Evolutionary conservation across 768 basidiomycete species (phyloP).

Genomic region (Pholiota microspora): DNA sequence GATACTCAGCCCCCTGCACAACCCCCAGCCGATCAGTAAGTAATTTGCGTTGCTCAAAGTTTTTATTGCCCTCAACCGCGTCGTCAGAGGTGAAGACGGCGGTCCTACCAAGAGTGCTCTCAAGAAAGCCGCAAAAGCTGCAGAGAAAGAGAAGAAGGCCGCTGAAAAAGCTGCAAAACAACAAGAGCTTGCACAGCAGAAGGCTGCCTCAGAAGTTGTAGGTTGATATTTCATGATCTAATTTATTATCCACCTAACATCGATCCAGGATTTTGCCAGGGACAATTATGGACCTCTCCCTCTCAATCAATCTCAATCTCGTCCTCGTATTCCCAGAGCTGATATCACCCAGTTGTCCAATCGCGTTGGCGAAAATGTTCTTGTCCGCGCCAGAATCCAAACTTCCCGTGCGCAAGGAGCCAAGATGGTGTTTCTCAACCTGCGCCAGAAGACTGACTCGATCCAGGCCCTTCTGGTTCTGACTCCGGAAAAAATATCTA

Average conservation of each 20-base stretch:
- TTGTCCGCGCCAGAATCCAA: conserved; percentile 88
- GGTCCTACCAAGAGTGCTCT: conserved; percentile 84
- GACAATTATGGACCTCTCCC: conserved; percentile 87
- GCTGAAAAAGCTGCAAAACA: conserved; percentile 84
- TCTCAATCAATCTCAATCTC: conserved; percentile 87
- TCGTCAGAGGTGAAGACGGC: conserved; percentile 23
- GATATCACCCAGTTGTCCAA: conserved; percentile 65
- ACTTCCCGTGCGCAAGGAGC: conserved; percentile 89
- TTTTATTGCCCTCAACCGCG: not conserved
- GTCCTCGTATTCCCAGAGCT: conserved; percentile 56
- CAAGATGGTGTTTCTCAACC: conserved; percentile 93
- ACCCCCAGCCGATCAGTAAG: conserved; percentile 24
- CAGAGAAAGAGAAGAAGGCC: conserved; percentile 86
- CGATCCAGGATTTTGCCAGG: conserved; percentile 65
- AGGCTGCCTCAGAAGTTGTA: conserved; percentile 65
- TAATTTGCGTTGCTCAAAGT: not conserved
- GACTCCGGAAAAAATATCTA: conserved; percentile 76
- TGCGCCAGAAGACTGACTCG: conserved; percentile 84
- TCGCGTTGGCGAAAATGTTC: conserved; percentile 70
- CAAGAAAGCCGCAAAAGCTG: conserved; percentile 89
- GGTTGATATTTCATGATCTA: conserved; percentile 17
- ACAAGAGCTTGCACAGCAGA: conserved; percentile 66
- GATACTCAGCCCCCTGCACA: conserved; percentile 24
- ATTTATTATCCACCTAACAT: conserved; percentile 8
- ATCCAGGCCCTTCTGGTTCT: conserved; percentile 84